Base-by-base conservation (phyloP, 164 flowering plant species). In the Houttuynia cordata region DNA sequence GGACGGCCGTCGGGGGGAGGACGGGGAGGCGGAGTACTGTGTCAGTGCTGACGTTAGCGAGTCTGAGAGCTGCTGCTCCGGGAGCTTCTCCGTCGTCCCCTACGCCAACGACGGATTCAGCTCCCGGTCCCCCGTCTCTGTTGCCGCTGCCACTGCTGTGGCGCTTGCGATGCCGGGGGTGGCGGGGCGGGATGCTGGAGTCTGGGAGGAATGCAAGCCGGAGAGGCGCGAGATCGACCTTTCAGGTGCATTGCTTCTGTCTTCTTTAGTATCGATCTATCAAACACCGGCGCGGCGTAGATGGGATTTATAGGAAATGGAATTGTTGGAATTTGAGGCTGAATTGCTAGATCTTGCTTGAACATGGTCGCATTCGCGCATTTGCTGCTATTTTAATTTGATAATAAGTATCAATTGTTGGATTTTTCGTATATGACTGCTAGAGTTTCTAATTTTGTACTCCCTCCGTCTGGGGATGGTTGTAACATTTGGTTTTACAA, bases 11-110 rank as follows among this genome's bases (percentile, higher is more conserved):
- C 65, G 64, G 69, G 73, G 79, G 63, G 80, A 76, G 40, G 49
- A 75, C 54, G 72, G 34, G 40, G 83, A 72, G 55, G n/a, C n/a
- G n/a, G 67, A 77, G 67, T 79, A 80, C 74, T 77, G 78, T 37
- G 50, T 80, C 64, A 84, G 89, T 47, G 89, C 89, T 0, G 89
- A 84, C 64, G 79, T 81, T 40, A 85, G 91, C 65, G 91, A 81
- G 66, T 81, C 83, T 23, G 91, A 85, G 74, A 81, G 83, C 56
- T 75, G 73, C 14, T 73, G 76, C 57, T 30, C 6, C 37, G 37
- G 37, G 6, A 64, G 80, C 41, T 76, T 70, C 54, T 73, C 80
- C 30, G 68, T 70, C 42, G 62, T 60, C 41, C 70, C 70, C 0
- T 68, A 61, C 42, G 74, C 51, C 64, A 60, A 20, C 9, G 73